These are phyloP conservation scores for Leptographium procerum DNA, from an alignment of 2,329 filamentous ascomycete species.

Conservation along the genomic window DNA sequence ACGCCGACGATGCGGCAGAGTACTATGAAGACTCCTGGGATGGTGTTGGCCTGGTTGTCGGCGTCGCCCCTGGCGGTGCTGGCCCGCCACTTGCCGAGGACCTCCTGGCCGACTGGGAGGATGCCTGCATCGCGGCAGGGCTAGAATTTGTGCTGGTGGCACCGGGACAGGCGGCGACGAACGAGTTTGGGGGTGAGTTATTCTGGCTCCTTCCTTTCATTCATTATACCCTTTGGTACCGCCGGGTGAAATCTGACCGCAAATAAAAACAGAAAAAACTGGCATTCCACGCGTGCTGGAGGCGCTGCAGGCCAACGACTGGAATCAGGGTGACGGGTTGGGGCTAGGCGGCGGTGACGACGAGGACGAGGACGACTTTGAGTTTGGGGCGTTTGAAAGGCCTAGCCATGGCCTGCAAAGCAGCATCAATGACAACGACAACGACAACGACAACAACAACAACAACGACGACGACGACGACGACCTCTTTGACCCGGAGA, in stretches of 20 bases:
- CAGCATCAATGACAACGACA: not conserved
- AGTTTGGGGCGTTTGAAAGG: constrained; percentile 22
- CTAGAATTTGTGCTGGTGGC: constrained; percentile 50
- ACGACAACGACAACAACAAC: constrained; percentile 17
- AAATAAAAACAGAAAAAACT: constrained; percentile 10
- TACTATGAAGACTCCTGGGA: constrained; percentile 42
- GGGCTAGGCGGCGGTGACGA: constrained; percentile 7
- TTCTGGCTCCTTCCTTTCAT: not conserved
- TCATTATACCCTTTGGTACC: too few relatives aligned
- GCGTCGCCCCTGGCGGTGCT: constrained; percentile 30
- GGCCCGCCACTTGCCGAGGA: constrained; percentile 11
- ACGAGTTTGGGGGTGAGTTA: constrained; percentile 47
- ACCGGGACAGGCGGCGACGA: constrained; percentile 27
- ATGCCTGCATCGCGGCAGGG: constrained; percentile 42
- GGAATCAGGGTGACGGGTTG: constrained; percentile 25
- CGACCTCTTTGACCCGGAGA: constrained; percentile 31
- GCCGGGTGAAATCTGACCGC: not conserved
- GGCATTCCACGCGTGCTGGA: constrained; percentile 44
- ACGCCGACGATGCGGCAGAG: constrained; percentile 44
- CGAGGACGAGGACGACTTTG: constrained; percentile 21
- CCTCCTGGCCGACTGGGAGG: constrained; percentile 49
- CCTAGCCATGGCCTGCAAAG: constrained; percentile 15
- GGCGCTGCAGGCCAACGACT: constrained; percentile 55
- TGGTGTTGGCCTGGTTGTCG: constrained; percentile 49
- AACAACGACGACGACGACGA: constrained; percentile 17